Evolutionary conservation across 2,329 filamentous ascomycete species (phyloP).

Genomic region (Sporothrix variecibatus): DNA sequence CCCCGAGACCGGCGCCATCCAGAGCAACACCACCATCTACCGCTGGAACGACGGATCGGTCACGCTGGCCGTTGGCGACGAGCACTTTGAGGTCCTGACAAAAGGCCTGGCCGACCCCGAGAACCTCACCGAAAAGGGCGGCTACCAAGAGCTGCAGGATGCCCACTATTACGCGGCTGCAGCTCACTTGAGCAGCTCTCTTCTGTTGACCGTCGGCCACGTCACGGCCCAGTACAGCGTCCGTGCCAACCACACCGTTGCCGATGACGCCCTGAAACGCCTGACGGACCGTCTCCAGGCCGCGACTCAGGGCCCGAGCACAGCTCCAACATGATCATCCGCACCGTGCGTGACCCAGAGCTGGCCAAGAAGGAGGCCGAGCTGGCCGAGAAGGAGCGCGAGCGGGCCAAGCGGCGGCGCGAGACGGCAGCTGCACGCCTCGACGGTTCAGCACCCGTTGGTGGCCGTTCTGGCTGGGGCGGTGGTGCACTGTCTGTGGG

Average conservation of each 20-base stretch:
- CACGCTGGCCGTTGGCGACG: slow-evolving; percentile 72
- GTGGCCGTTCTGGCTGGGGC: slow-evolving; percentile 41
- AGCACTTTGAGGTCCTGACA: slow-evolving; percentile 73
- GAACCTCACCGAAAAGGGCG: slow-evolving; percentile 44
- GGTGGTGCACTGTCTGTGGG: slow-evolving; percentile 63
- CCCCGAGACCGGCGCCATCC: slow-evolving; percentile 63
- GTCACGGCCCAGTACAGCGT: slow-evolving; percentile 72
- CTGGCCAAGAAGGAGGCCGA: slow-evolving; percentile 73
- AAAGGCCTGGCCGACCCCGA: slow-evolving; percentile 67
- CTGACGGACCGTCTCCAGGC: slow-evolving; percentile 68
- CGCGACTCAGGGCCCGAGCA: slow-evolving; percentile 57
- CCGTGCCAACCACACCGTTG: slow-evolving; percentile 64
- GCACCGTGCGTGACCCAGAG: slow-evolving; percentile 72
- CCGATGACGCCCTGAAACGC: slow-evolving; percentile 70
- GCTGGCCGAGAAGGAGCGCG: slow-evolving; percentile 70
- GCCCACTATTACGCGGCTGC: slow-evolving; percentile 75
- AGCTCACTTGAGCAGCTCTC: slow-evolving; percentile 66
- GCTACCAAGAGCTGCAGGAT: slow-evolving; percentile 67
- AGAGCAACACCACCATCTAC: slow-evolving; percentile 74
- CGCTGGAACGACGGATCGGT: slow-evolving; percentile 79
- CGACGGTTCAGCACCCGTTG: slow-evolving; percentile 52
- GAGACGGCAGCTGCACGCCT: slow-evolving; percentile 69
- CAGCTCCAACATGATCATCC: slow-evolving; percentile 66
- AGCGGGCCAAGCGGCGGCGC: slow-evolving; percentile 64
- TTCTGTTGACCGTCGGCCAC: slow-evolving; percentile 73